Evolutionary conservation across 192 early-diverging fungal species (phyloP), one percentile per base, ranked within the genome.

Genomic region (Podochytrium sp.): DNA sequence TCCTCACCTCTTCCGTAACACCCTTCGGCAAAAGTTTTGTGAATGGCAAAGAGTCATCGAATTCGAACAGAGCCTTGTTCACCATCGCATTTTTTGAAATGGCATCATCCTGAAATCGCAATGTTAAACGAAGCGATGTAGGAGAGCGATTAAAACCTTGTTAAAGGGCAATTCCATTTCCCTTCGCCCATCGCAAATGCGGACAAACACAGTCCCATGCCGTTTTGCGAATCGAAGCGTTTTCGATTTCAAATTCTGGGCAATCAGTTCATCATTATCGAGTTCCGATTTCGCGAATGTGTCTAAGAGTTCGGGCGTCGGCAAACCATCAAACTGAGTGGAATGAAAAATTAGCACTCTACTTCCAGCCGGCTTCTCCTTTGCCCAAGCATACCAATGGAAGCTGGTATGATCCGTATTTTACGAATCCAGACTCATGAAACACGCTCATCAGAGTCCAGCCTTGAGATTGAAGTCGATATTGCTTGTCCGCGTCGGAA

Each of bases 401-500:
- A 12, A 66, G 33, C 43, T 66, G 64, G 43, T 25, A 66, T 2
- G 18, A 20, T 12, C 64, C 64, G 30, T 29, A 50, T 23, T 66
- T 66, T 0, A 66, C 64, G 27, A 66, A 66, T 18, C 64, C 64
- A 18, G 41, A 39, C 1, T 42, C 39, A 34, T 66, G 64, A 3
- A 50, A 18, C 10, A 66, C 41, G 33, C 30, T 66, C 25, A 66
- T 18, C n/a, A 51, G 0, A 20, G 64, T 27, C 64, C 64, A 66
- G 1, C 64, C 64, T 51, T 66, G 64, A 20, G 39, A 49, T 18
- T 66, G 64, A 10, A 66, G n/a, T 32, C 29, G 10, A 32, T 66
- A 66, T 16, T 66, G 41, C 43, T 66, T 66, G n/a, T 66, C 64
- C 30, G 16, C n/a, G 14, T 43, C 64, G 6, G 64, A 66, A 34